Base-by-base conservation (phyloP, 139 green algal genomes). In the Coelastrella sp. region DNA sequence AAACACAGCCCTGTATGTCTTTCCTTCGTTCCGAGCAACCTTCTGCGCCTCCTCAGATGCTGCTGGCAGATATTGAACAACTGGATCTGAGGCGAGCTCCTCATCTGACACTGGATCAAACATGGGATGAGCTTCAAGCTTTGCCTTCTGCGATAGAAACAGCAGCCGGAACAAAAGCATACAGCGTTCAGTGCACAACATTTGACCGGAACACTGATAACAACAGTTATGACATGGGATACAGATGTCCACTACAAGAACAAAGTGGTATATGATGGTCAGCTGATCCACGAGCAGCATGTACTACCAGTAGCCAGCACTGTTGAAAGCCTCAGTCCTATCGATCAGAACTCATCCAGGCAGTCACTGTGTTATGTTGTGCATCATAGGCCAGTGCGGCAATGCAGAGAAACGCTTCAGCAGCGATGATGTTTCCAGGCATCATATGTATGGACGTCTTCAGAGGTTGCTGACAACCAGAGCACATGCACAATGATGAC, bases 21-120 rank as follows among this genome's bases (percentile, higher is more conserved):
- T 83, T 23, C 96, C 96, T 23, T 87, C 72, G 77, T 98, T 98
- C 57, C 95, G 90, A 23, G 92, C 93, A 45, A 98, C 96, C 87
- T 99, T 99, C 85, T 97, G 93, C 0, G 91, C 96, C 86, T 99
- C 96, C 85, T 99, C 96, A 4, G 90, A 97, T 9, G 89, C 86
- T 35, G 69, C 66, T 15, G 53, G 88, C 40, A 99, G 92, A 77
- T 98, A 86, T 8, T 77, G 73, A 6, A 92, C 94, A 1, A 92
- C 94, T 2, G 88, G 79, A 74, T 99, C 96, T 0, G n/a, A 62
- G 2, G 88, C 93, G 38, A 99, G 85, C 86, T 99, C 97, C 45
- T 95, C 93, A 30, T 97, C 91, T 3, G 82, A 89, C 0, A 99
- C 53, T 1, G 88, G 89, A 84, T 96, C 88, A 88, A 98, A 99